Base-by-base conservation (phyloP, 495 filamentous ascomycete species). In the Recurvomyces mirabilis region DNA sequence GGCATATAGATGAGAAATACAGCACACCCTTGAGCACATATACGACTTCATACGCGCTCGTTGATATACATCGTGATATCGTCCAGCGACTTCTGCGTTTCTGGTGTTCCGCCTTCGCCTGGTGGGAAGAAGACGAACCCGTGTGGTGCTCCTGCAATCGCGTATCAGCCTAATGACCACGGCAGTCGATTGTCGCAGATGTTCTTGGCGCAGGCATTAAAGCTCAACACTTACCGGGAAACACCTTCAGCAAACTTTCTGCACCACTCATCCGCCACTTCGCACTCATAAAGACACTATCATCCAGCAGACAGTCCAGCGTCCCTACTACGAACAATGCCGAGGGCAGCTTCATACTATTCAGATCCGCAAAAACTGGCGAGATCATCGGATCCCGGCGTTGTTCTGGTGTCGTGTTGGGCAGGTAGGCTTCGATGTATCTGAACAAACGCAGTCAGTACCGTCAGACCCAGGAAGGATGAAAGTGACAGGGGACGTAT, bases 311-410 rank as follows among this genome's bases (percentile, higher is more conserved):
- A 12, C 57, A 61, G 53, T 78, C 75, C 44, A 68, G 65, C 9
- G 70, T 77, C 0, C 72, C 74, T 30, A 64, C 67, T 0, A 63
- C 54, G 50, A 76, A 74, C 6, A 79, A 52, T 23, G 73, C 69
- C 0, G 66, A 61, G 19, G 75, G 75, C 21, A 77, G 47, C 20
- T 59, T 55, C 48, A 67, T 54, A 14, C 48, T 47, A 5, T 57
- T 47, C 11, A 75, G 43, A 54, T 75, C 63, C n/a, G 65, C 63
- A 51, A 67, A 69, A 23, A 67, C 53, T 0, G 68, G 70, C 0
- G 59, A 65, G 14, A 71, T 59, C 15, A 42, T 44, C 26, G 61
- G 57, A 23, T 65, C 46, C 23, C 60, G 63, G 23, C 61, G 60
- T 37, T 70, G 42, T 11, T 47, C 60, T 3, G 44, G 17, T 0